Conservation (phyloP, 345 rosid genomes). For the thale cress (Arabidopsis thaliana) region DNA sequence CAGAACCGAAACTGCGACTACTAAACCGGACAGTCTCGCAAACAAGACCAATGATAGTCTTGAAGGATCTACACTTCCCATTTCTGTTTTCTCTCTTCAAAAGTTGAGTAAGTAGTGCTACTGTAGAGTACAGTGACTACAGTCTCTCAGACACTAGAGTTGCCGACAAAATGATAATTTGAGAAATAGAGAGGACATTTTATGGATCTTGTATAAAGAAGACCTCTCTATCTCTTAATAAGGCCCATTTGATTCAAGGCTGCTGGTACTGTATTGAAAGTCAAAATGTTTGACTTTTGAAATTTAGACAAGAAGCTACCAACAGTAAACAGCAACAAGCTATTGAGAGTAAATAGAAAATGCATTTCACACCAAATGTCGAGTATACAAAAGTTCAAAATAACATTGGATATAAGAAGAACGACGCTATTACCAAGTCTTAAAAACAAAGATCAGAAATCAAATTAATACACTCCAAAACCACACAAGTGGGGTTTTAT, state of each 20-base stretch:
- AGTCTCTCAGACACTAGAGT: background rate
- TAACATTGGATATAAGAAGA: conserved; percentile 12
- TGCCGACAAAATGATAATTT: conserved; percentile 28
- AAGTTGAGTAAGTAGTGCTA: background rate
- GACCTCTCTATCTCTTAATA: conserved; percentile 3
- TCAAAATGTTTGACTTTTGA: conserved; percentile 1
- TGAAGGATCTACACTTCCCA: conserved; percentile 32
- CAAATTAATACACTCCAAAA: conserved; percentile 36
- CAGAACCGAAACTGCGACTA: conserved; percentile 62
- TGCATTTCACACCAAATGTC: conserved; percentile 7
- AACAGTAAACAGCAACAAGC: background rate
- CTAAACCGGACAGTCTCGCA: conserved; percentile 70
- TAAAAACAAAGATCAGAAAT: conserved; percentile 13
- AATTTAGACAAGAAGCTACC: background rate
- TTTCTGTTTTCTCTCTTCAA: conserved; percentile 31
- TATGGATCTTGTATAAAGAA: background rate
- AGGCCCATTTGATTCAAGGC: conserved; percentile 35
- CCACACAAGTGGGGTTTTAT: conserved; percentile 19
- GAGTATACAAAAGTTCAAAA: background rate
- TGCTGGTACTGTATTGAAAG: background rate
- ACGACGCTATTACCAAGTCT: conserved; percentile 23
- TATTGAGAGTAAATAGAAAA: background rate
- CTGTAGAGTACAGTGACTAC: background rate
- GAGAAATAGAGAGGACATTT: background rate
- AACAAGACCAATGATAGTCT: conserved; percentile 53